Base-by-base conservation (phyloP, 768 basidiomycete species). In the Pulveroboletus sp. region DNA sequence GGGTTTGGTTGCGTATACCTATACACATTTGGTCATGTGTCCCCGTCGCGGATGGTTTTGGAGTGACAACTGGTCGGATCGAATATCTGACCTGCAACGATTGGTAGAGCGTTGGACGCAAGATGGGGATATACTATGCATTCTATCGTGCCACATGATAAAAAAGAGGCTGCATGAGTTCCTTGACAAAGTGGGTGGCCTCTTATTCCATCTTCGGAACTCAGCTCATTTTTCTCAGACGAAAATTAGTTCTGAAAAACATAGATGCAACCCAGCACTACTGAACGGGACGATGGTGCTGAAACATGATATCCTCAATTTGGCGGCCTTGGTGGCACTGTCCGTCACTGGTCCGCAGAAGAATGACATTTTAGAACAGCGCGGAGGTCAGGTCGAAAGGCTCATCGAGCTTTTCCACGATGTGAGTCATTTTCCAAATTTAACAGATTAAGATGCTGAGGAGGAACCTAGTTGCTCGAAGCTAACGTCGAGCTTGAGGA, bases 1-100 rank as follows among this genome's bases (percentile, higher is more conserved):
- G 63, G 65, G 61, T 36, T 35, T 65, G 40, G 56, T 66, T 7
- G 66, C 64, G 23, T 66, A 68, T 35, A 53, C 55, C 3, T 65
- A 61, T 23, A 65, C 66, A 6, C 66, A 65, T 43, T 24, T 65
- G 22, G 26, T 55, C 11, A 6, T 17, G 34, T 65, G 64, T 23
- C 37, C 52, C 43, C 41, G 30, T 31, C 54, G 44, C 22, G 20
- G 55, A 34, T 57, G 43, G 64, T 2, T 51, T 42, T 41, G 3
- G 3, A 34, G 16, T 10, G 49, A 50, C 14, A 43, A 54, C 32
- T 59, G 55, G 59, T 49, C 45, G 3, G 19, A 2, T 11, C 44
- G 42, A 20, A 27, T 50, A 38, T 36, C 39, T 2, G 27, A 51
- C n/a, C 35, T 65, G 37, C 37, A 55, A 29, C n/a, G 17, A 20